phyloP scores from a whole-genome alignment of 2,329 filamentous ascomycete genomes.

The Pyrenophora seminiperda region DNA sequence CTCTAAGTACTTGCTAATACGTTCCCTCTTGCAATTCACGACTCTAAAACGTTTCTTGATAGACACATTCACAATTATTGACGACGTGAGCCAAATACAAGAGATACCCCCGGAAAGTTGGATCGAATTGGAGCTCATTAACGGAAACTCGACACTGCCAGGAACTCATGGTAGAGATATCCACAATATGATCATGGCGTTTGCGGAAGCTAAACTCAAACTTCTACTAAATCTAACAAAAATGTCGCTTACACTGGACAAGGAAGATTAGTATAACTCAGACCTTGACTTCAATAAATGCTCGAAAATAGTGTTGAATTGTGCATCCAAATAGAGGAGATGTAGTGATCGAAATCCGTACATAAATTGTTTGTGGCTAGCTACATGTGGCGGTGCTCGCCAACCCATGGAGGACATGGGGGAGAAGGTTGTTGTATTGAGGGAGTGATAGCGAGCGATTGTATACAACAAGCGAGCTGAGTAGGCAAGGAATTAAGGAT shows the following conservation, averaged over 20 bases:
- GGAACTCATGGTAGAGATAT: neutral
- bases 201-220: constrained; percentile 1
- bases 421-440: neutral
- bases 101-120: neutral
- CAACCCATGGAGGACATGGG: neutral
- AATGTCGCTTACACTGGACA: neutral
- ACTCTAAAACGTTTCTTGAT: neutral
- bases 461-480: neutral
- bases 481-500: neutral
- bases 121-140: neutral
- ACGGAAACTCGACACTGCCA: neutral
- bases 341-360: neutral
- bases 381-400: neutral
- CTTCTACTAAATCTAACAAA: neutral
- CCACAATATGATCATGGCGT: neutral
- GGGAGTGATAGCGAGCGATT: neutral
- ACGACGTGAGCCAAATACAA: neutral
- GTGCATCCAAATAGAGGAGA: neutral
- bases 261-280: neutral
- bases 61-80: constrained; percentile 1
- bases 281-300: constrained; percentile 1
- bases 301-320: neutral
- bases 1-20: constrained; percentile 1
- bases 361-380: neutral
- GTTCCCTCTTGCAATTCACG: neutral